Conservation (phyloP, 2,329 filamentous ascomycete genomes). For the Claviceps sp. region DNA sequence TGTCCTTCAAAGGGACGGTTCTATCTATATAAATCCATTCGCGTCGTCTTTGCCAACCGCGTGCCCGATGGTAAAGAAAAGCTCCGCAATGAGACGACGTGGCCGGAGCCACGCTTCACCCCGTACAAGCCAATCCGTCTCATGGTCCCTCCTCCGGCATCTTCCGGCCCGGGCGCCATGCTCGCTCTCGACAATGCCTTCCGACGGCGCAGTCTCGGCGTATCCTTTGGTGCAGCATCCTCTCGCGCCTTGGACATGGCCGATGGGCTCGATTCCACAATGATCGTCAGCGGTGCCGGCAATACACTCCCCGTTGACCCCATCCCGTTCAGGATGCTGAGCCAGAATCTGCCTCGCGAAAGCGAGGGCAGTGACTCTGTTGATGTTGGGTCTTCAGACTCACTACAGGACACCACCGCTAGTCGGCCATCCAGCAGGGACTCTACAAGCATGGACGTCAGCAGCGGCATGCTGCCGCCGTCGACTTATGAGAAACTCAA, state of each 20-base stretch:
- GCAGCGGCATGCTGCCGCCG: conserved; percentile 19
- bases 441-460: conserved; percentile 16
- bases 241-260: conserved; percentile 21
- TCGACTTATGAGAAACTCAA: conserved; percentile 51
- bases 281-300: conserved; percentile 11
- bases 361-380: conserved; percentile 19
- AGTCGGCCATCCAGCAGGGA: conserved; percentile 24
- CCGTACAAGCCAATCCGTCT: conserved; percentile 59
- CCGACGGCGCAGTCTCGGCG: conserved; percentile 43
- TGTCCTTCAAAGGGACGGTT: conserved; percentile 70
- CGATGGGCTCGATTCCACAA: conserved; percentile 12
- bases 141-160: conserved; percentile 29
- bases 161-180: conserved; percentile 31
- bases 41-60: conserved; percentile 91
- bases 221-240: conserved; percentile 20
- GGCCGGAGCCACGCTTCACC: conserved; percentile 76
- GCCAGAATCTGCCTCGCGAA: conserved; percentile 16
- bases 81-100: conserved; percentile 75
- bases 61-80: conserved; percentile 93
- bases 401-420: conserved; percentile 16
- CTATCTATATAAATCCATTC: conserved; percentile 82
- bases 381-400: conserved; percentile 14
- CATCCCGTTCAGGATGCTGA: conserved; percentile 34
- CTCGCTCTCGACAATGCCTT: conserved; percentile 46
- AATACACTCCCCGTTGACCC: conserved; percentile 31